Conservation (phyloP, 2,329 filamentous ascomycete genomes). For the Calonectria multiphialidica region DNA sequence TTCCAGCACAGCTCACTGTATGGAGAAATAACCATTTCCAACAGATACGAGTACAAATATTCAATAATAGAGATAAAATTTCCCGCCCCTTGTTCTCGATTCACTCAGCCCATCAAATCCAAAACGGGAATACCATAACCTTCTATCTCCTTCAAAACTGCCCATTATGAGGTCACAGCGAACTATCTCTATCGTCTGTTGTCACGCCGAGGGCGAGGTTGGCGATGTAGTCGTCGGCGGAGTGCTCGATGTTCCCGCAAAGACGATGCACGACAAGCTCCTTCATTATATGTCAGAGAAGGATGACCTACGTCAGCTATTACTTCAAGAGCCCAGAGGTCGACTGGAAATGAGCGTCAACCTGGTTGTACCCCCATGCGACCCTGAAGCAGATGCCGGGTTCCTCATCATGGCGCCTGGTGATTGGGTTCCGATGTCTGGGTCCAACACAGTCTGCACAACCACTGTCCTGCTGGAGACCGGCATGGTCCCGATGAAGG, state of each 20-base stretch:
- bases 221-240: conserved; percentile 63
- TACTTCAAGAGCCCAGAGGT: conserved; percentile 61
- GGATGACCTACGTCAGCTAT: conserved; percentile 54
- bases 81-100: neutral
- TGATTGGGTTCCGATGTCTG: conserved; percentile 56
- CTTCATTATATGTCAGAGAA: conserved; percentile 52
- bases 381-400: conserved; percentile 57
- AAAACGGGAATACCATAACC: neutral
- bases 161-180: neutral
- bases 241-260: conserved; percentile 55
- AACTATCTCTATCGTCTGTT: conserved; percentile 47
- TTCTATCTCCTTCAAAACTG: neutral
- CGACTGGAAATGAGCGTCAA: conserved; percentile 55
- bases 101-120: neutral
- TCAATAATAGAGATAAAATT: neutral
- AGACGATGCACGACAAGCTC: conserved; percentile 63
- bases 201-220: conserved; percentile 57
- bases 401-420: conserved; percentile 62
- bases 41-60: neutral
- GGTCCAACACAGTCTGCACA: conserved; percentile 58
- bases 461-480: conserved; percentile 60
- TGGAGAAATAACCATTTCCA: neutral
- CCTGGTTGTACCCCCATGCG: conserved; percentile 56
- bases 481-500: conserved; percentile 59
- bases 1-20: neutral